Base-by-base conservation (phyloP, 129 eudicot species). In the Sambucus nigra region DNA sequence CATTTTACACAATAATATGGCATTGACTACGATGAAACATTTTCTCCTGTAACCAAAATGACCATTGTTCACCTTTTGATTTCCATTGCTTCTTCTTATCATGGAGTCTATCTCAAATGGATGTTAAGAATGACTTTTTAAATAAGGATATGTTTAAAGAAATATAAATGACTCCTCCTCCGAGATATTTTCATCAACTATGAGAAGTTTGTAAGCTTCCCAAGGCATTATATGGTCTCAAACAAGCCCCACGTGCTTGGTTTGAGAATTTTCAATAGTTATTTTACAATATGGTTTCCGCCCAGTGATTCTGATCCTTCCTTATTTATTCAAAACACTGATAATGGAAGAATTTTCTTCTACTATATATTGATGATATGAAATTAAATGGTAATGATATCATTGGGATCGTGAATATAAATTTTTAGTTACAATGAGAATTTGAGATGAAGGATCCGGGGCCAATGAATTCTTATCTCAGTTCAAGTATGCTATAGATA, bases 231-330 rank as follows among this genome's bases (percentile, higher is more conserved):
- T 51, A 23, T 15, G 56, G 56, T 22, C 33, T 51, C 5, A 51
- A 22, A 26, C 56, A 51, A 24, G 56, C 56, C 13, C 51, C 23
- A 4, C 51, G 51, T 17, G 51, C 51, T 19, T 46, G 51, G 51
- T 46, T 22, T 15, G 32, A 51, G 31, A 51, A 51, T 6, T 51
- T 6, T 2, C 31, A 1, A 4, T 12, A 0, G 17, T 24, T 7
- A 13, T 51, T 0, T 6, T 1, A 2, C 7, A 5, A 4, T 2
- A 10, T 51, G 56, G 32, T 24, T 51, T 51, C 24, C 8, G n/a
- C 6, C 16, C 4, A 46, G 51, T 17, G 5, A 7, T 14, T 14
- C 13, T 40, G 46, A 40, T 40, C 2, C 2, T 13, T 13, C 1
- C n/a, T n/a, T n/a, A n/a, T n/a, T n/a, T n/a, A n/a, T n/a, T n/a